Conservation (phyloP, 352 stramenopile genomes). For the Phytophthora lateralis region DNA sequence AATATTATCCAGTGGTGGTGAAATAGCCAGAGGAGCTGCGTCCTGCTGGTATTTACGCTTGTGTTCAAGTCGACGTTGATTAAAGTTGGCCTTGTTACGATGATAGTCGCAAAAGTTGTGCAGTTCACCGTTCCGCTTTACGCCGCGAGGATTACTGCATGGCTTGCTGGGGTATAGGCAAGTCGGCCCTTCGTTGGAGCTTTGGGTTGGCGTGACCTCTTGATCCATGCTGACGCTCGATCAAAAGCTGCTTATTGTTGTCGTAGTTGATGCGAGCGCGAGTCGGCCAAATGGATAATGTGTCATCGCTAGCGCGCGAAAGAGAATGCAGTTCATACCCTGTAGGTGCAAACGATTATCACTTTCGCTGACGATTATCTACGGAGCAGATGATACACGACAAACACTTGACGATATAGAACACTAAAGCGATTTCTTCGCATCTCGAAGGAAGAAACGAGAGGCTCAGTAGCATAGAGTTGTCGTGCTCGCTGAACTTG, state of each 20-base stretch:
- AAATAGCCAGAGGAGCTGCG: neutral
- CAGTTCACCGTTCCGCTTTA: conserved; percentile 17
- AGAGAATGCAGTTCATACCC: neutral
- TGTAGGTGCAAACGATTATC: too few species aligned
- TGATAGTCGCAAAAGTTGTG: conserved; percentile 38
- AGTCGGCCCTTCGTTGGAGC: neutral
- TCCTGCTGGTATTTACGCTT: conserved; percentile 21
- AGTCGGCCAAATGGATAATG: conserved; percentile 1
- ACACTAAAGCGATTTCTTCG: conserved; percentile 1
- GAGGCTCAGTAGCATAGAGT: neutral
- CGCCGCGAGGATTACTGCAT: conserved; percentile 2
- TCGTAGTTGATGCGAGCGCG: conserved; percentile 1
- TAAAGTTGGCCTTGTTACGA: conserved; percentile 32
- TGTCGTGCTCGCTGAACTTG: conserved; percentile 8
- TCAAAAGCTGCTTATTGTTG: neutral
- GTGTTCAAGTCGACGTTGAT: conserved; percentile 34
- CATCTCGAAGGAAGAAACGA: conserved; percentile 5
- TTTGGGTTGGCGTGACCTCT: neutral
- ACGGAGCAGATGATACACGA: conserved; percentile 7
- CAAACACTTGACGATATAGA: conserved; percentile 2
- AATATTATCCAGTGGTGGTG: neutral
- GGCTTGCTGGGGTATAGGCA: conserved; percentile 16
- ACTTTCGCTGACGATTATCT: too few species aligned
- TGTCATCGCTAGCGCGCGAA: neutral
- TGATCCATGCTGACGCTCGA: neutral